phyloP scores from a whole-genome alignment of 2,329 filamentous ascomycete species.

The Exophiala lecanii-corni region DNA sequence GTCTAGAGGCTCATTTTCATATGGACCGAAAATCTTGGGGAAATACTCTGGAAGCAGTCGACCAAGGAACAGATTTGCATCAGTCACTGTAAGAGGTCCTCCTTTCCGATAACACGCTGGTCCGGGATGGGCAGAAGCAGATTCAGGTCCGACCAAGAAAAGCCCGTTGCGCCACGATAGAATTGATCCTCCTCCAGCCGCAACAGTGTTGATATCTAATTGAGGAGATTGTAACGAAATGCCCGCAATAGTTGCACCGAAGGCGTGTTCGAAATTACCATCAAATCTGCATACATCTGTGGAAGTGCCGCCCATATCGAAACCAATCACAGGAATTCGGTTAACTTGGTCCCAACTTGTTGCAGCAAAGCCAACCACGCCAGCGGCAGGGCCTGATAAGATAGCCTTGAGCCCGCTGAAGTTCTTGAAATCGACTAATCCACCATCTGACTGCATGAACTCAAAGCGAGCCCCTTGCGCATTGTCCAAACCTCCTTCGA shows the following conservation, averaged over 20 bases:
- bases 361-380: conserved; percentile 60
- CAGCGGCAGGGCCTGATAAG: conserved; percentile 83
- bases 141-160: conserved; percentile 86
- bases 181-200: conserved; percentile 57
- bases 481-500: conserved; percentile 73
- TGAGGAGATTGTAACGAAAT: conserved; percentile 81
- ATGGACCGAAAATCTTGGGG: conserved; percentile 83
- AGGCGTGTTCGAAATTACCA: conserved; percentile 78
- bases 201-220: conserved; percentile 67
- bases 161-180: conserved; percentile 80
- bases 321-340: conserved; percentile 74
- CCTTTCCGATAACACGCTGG: conserved; percentile 89
- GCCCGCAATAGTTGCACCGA: conserved; percentile 79
- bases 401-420: conserved; percentile 85
- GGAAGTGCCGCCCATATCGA: conserved; percentile 83
- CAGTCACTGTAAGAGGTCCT: conserved; percentile 85
- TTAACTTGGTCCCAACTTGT: conserved; percentile 76
- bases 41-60: conserved; percentile 69
- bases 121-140: conserved; percentile 81
- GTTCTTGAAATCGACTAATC: conserved; percentile 46
- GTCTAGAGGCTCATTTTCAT: conserved; percentile 65
- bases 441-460: conserved; percentile 89
- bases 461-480: conserved; percentile 70
- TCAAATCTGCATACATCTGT: conserved; percentile 80
- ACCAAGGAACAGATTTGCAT: conserved; percentile 82